These are phyloP conservation scores for Elsinoe australis DNA, from an alignment of 2,329 filamentous ascomycete species.

Conservation along the genomic window DNA sequence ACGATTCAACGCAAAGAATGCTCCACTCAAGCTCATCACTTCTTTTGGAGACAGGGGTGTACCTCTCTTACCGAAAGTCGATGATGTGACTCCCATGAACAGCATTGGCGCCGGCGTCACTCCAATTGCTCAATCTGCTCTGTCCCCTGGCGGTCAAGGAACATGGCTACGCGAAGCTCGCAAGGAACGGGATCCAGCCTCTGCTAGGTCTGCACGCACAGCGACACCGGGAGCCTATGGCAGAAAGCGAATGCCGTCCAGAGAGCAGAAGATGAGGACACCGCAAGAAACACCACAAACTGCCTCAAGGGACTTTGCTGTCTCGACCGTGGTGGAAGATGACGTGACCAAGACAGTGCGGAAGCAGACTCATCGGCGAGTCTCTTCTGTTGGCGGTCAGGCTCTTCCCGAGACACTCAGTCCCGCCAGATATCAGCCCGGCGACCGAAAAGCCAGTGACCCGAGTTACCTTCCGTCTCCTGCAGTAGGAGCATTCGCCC, in stretches of 20 bases:
- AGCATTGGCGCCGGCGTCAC: conserved; percentile 65
- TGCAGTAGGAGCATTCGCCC: conserved; percentile 55
- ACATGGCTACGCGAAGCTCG: conserved; percentile 34
- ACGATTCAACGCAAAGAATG: conserved; percentile 63
- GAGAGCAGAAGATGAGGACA: conserved; percentile 35
- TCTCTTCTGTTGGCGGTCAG: conserved; percentile 22
- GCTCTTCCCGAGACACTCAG: conserved; percentile 5
- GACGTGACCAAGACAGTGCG: conserved; percentile 15
- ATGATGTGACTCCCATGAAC: conserved; percentile 54
- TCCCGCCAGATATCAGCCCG: conserved; percentile 8
- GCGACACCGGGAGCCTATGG: conserved; percentile 53
- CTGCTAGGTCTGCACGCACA: conserved; percentile 55
- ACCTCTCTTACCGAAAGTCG: conserved; percentile 58
- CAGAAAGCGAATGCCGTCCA: conserved; percentile 65
- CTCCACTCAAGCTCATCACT: conserved; percentile 84
- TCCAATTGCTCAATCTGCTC: conserved; percentile 64
- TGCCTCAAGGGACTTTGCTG: conserved; percentile 49
- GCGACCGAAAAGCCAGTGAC: conserved; percentile 11
- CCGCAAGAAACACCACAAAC: conserved; percentile 51
- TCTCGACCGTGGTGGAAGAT: conserved; percentile 4
- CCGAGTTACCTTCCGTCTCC: conserved; percentile 59
- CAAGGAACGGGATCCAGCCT: conserved; percentile 36
- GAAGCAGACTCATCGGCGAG: conserved; percentile 19
- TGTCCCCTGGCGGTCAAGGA: conserved; percentile 55
- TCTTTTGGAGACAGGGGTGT: conserved; percentile 62